Base-by-base conservation (phyloP, 2,329 filamentous ascomycete genomes). In the Fusarium albosuccineum region DNA sequence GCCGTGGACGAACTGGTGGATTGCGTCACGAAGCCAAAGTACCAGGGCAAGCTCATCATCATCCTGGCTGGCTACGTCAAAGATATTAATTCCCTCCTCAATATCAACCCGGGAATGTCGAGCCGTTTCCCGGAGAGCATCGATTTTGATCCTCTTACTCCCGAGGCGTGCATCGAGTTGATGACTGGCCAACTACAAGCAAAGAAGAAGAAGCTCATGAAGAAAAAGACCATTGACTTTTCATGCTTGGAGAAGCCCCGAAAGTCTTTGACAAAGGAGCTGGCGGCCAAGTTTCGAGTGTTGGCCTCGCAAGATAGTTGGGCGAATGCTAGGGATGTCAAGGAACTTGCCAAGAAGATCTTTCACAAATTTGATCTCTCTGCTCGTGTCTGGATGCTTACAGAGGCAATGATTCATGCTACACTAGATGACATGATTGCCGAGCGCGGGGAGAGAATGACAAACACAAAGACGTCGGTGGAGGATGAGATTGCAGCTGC, bases 51-150 rank as follows among this genome's bases (percentile, higher is more conserved):
- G 60, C 76, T 92, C 3, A 82, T 93, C 39, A 83, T 90, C 36
- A 91, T 93, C 36, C 77, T 93, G 1, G 91, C 91, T 0, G 91
- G 91, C 0, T 93, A 93, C 64, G 86, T 88, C 9, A 70, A 82
- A 0, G 87, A 92, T 37, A 92, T 93, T 59, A 87, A 92, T 67
- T 77, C 80, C 0, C 82, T 93, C 0, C 82, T 92, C 76, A 77
- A 79, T 0, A 80, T 83, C 17, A 92, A 92, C 64, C 82, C 86
- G 0, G 90, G 90, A 0, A 77, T 93, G 14, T 86, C 85, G 0
- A 90, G 87, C 39, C 85, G 90, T 0, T 93, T 93, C 68, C 86
- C 88, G 0, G 88, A 90, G 36, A 80, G 82, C 0, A 74, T 92
- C 2, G 75, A 84, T 26, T 93, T 92, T 73, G 73, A 79, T 0